phyloP scores from a whole-genome alignment of 2,329 filamentous ascomycete species.

The Aspergillus caelatus region DNA sequence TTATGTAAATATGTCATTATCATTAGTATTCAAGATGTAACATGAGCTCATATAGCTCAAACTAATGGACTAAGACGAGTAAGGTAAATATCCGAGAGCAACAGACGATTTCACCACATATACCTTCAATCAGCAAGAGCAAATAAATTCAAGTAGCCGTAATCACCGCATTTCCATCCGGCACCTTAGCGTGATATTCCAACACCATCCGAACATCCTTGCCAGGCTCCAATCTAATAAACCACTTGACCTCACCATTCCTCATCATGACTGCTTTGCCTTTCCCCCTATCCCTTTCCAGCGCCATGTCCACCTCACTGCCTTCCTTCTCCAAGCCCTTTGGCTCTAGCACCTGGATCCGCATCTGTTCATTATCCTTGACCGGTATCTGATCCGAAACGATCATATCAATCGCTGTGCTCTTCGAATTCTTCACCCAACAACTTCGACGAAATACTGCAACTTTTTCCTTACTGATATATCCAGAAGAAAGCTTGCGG shows the following conservation, averaged over 20 bases:
- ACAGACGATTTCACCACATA: background rate
- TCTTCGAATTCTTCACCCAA: slow-evolving; percentile 36
- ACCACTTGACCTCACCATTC: slow-evolving; percentile 62
- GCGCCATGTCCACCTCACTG: slow-evolving; percentile 16
- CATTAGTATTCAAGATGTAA: background rate
- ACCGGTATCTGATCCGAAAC: slow-evolving; percentile 39
- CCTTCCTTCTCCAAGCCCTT: slow-evolving; percentile 32
- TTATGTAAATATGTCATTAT: background rate
- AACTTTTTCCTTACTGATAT: slow-evolving; percentile 36
- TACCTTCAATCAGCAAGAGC: background rate
- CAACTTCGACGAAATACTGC: slow-evolving; percentile 34
- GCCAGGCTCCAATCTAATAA: slow-evolving; percentile 60
- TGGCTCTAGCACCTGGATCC: slow-evolving; percentile 32
- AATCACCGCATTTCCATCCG: slow-evolving; percentile 33
- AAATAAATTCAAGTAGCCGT: background rate
- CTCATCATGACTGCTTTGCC: slow-evolving; percentile 58
- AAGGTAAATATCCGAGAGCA: background rate
- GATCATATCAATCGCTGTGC: slow-evolving; percentile 27
- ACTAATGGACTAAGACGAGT: background rate
- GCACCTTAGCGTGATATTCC: slow-evolving; percentile 64
- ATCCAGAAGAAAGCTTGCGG: slow-evolving; percentile 27
- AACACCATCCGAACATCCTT: slow-evolving; percentile 59
- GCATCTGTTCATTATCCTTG: slow-evolving; percentile 34
- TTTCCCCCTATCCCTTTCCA: slow-evolving; percentile 55
- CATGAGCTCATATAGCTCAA: background rate